A percentile compares a stretch with the other conserved stretches of the same genome.
phyloP scores from a whole-genome alignment of 2,329 filamentous ascomycete species.

The Colletotrichum limetticola region DNA sequence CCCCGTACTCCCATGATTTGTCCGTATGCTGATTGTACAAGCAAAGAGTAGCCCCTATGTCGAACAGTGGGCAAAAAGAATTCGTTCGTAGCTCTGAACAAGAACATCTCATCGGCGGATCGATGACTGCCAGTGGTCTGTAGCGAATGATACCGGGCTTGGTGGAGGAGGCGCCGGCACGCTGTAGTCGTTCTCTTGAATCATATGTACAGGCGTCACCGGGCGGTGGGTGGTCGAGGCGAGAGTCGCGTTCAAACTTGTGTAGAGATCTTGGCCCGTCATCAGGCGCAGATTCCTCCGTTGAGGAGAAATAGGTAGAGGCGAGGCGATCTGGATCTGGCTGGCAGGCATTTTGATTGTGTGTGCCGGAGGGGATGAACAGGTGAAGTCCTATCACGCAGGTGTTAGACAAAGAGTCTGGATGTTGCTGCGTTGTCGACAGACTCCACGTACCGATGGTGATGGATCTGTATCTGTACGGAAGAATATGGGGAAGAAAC shows the following conservation, averaged over 20 bases:
- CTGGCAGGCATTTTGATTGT: constrained; percentile 52
- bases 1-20: constrained; percentile 22
- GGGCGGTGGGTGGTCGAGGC: constrained; percentile 55
- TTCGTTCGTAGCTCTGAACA: neutral
- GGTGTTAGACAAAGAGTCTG: neutral
- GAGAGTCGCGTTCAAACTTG: constrained; percentile 63
- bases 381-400: neutral
- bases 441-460: constrained; percentile 11
- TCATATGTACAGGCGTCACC: constrained; percentile 59
- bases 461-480: neutral
- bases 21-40: constrained; percentile 32
- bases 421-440: neutral
- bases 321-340: constrained; percentile 57
- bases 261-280: constrained; percentile 62
- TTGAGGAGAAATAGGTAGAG: constrained; percentile 59
- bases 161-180: constrained; percentile 74
- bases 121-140: constrained; percentile 63
- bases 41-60: neutral
- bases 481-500: constrained; percentile 6
- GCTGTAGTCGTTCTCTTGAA: constrained; percentile 69
- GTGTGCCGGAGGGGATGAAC: neutral
- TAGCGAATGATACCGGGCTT: constrained; percentile 70
- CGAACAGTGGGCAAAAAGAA: neutral
- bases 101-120: constrained; percentile 41
- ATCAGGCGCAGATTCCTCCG: constrained; percentile 57